Conservation (phyloP, 2,329 filamentous ascomycete genomes). For the Apiospora koreana region DNA sequence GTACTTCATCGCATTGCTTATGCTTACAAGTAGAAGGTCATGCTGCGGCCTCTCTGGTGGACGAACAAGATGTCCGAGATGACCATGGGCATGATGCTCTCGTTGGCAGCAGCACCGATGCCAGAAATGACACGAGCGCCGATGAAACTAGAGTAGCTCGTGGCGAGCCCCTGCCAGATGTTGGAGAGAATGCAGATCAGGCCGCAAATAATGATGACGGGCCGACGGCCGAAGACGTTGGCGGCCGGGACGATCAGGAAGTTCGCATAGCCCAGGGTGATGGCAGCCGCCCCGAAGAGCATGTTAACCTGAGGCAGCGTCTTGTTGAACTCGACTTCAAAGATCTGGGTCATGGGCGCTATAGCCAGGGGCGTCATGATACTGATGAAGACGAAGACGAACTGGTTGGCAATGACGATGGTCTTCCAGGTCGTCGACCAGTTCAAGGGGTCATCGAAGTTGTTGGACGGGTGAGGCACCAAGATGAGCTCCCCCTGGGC, state of each 20-base stretch:
- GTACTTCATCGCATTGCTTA: neutral
- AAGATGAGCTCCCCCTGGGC: constrained; percentile 21
- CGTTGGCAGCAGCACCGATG: constrained; percentile 33
- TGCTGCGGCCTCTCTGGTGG: constrained; percentile 31
- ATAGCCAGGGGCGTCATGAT: constrained; percentile 37
- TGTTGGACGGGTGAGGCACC: constrained; percentile 25
- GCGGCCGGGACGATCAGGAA: constrained; percentile 34
- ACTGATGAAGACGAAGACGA: constrained; percentile 35
- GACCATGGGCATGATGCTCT: constrained; percentile 37
- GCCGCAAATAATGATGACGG: constrained; percentile 32
- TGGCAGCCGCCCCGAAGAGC: constrained; percentile 34
- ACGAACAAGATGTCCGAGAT: constrained; percentile 33
- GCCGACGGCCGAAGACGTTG: constrained; percentile 34
- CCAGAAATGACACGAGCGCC: constrained; percentile 34
- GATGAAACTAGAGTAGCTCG: constrained; percentile 32
- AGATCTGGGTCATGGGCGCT: constrained; percentile 35
- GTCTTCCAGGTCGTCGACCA: constrained; percentile 34
- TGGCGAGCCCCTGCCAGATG: constrained; percentile 33
- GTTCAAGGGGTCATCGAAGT: constrained; percentile 31
- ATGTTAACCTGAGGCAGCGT: constrained; percentile 34
- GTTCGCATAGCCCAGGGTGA: constrained; percentile 36
- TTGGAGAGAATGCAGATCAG: constrained; percentile 32
- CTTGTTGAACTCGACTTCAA: constrained; percentile 35
- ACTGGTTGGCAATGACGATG: constrained; percentile 34
- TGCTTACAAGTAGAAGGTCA: constrained; percentile 31